A percentile compares a stretch with the other conserved stretches of the same genome.
These are phyloP conservation scores for Paramyrothecium roridum DNA, from an alignment of 2,329 filamentous ascomycete species.

Conservation along the genomic window DNA sequence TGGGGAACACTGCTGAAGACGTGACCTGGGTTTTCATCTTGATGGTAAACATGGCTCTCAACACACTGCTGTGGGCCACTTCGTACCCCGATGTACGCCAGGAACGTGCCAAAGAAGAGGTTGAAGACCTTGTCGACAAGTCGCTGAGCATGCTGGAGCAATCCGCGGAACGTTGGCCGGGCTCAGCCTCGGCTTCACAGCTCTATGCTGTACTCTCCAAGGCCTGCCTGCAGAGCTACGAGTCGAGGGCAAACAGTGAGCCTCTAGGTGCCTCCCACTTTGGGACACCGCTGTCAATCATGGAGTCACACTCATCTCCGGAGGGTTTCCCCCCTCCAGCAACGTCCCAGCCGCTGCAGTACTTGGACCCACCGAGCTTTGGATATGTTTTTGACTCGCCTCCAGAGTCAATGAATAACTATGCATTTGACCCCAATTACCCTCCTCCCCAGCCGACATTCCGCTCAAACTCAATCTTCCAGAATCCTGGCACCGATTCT, in stretches of 20 bases:
- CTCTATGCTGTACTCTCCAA: slow-evolving; percentile 83
- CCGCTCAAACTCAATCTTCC: slow-evolving; percentile 65
- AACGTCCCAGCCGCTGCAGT: slow-evolving; percentile 33
- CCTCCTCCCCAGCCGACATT: slow-evolving; percentile 50
- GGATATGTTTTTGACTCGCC: slow-evolving; percentile 56
- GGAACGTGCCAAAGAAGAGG: slow-evolving; percentile 68
- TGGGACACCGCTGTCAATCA: slow-evolving; percentile 27
- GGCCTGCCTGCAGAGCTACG: slow-evolving; percentile 86
- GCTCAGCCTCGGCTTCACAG: slow-evolving; percentile 77
- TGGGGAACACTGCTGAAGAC: slow-evolving; percentile 72
- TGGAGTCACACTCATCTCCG: slow-evolving; percentile 27
- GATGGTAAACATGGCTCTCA: slow-evolving; percentile 85
- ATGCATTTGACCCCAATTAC: slow-evolving; percentile 39
- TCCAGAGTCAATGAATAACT: slow-evolving; percentile 49
- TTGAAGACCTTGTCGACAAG: slow-evolving; percentile 69
- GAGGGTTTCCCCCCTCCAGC: slow-evolving; percentile 17
- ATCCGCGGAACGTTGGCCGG: slow-evolving; percentile 87
- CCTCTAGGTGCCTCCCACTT: slow-evolving; percentile 24
- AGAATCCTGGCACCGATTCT: slow-evolving; percentile 52
- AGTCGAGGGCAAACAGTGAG: slow-evolving; percentile 40
- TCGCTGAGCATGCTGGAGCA: slow-evolving; percentile 76
- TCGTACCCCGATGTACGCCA: slow-evolving; percentile 82
- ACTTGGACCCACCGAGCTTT: slow-evolving; percentile 51
- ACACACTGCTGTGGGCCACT: slow-evolving; percentile 86
- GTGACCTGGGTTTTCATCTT: slow-evolving; percentile 93